Percentiles rank a stretch among this genome's conserved stretches.
phyloP scores from a whole-genome alignment of 257 asterid genomes.

The Primulina huaijiensis region DNA sequence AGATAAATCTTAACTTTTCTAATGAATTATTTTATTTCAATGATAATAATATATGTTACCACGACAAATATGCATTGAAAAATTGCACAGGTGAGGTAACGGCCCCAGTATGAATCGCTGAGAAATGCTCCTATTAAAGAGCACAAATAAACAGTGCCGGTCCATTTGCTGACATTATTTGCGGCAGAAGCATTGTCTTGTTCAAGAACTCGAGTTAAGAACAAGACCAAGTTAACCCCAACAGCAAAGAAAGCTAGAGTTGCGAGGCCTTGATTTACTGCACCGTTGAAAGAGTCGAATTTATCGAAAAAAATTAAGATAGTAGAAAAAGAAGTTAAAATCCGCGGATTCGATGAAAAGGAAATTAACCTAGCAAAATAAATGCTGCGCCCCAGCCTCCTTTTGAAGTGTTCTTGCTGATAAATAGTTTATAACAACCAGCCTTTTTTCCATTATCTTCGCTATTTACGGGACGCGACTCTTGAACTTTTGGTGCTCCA shows the following conservation, averaged over 20 bases:
- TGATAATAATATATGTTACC: constrained; percentile 33
- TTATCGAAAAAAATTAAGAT: too few species aligned
- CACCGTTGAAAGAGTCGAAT: not conserved
- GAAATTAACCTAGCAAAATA: constrained; percentile 53
- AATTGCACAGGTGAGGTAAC: constrained; percentile 65
- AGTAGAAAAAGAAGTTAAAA: not conserved
- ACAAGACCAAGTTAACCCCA: constrained; percentile 75
- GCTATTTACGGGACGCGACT: constrained; percentile 10
- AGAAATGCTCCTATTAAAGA: constrained; percentile 78
- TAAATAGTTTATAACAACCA: not conserved
- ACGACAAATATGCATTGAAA: constrained; percentile 56
- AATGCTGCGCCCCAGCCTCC: constrained; percentile 68
- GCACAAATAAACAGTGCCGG: constrained; percentile 78
- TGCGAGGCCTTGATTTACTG: constrained; percentile 82
- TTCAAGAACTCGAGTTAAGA: constrained; percentile 66
- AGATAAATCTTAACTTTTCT: not conserved
- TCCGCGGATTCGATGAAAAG: not conserved
- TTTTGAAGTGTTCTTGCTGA: constrained; percentile 21
- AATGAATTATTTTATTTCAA: not conserved
- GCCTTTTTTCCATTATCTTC: constrained; percentile 11
- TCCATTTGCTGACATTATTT: constrained; percentile 78
- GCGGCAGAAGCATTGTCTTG: constrained; percentile 77
- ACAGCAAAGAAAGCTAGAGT: constrained; percentile 81
- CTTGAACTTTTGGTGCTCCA: constrained; percentile 15
- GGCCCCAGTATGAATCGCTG: constrained; percentile 86